Evolutionary conservation across 768 basidiomycete species (phyloP), one percentile per base, ranked within the genome.

Genomic region (Calocybe gangraenosa): DNA sequence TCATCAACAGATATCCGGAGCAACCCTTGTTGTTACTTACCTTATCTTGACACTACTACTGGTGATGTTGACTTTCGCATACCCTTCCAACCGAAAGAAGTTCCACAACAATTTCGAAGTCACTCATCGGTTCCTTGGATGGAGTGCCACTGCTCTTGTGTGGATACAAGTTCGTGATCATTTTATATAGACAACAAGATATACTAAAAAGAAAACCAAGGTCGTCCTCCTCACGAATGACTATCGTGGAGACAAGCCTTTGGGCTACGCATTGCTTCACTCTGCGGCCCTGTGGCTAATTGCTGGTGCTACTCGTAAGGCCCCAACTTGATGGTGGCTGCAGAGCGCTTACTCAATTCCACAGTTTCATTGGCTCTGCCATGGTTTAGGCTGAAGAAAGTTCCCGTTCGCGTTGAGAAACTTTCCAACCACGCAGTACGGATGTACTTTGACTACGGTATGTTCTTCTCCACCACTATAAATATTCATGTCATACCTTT

Each of bases 401-500:
- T 70, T 5, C 57, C 63, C 13, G 70, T 74, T 25, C 64, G 62
- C 11, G 54, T 65, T 23, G 71, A 68, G 41, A 65, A 69, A 2
- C 58, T 73, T 15, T 74, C 70, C 3, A 62, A 63, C 37, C 70
- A 74, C 44, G 70, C 69, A 15, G 63, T 73, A 38, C 58, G 71
- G 13, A 53, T 73, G 23, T 69, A 73, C 62, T 73, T 72, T 52
- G 66, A 74, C 31, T 74, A 74, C 50, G 63, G 70, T 71, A 37
- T 45, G 38, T 7, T 10, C 19, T 1, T 3, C 34, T 34, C 3
- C n/a, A n/a, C n/a, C n/a, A n/a, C n/a, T n/a, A n/a, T 3, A 15
- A 3, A 14, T 37, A 15, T 20, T 23, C 14, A 8, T 14, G 3
- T 21, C 10, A 44, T 11, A 44, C 32, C 23, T 23, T 10, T 8